A percentile compares a stretch with the other conserved stretches of the same genome.
phyloP scores from a whole-genome alignment of 1,284 basidiomycete genomes.

The Cryptococcus depauperatus region DNA sequence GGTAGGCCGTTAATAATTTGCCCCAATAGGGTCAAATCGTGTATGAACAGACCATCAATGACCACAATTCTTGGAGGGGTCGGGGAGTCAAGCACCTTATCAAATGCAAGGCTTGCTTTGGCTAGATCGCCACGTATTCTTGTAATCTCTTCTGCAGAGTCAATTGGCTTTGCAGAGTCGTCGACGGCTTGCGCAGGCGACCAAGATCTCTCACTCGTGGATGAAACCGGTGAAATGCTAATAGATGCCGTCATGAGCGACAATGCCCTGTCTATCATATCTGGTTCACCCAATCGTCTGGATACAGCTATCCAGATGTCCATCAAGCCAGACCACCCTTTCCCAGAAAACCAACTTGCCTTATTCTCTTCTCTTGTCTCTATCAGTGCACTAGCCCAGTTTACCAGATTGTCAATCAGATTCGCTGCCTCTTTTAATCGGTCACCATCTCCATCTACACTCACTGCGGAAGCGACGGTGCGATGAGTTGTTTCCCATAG shows the following conservation, averaged over 20 bases:
- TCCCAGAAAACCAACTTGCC: constrained; percentile 22
- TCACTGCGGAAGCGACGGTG: constrained; percentile 5
- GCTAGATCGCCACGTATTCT: constrained; percentile 20
- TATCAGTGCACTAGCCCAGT: constrained; percentile 20
- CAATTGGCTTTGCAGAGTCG: neutral
- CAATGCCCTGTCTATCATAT: constrained; percentile 28
- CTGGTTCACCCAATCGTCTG: constrained; percentile 28
- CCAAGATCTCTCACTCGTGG: neutral
- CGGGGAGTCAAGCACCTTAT: constrained; percentile 6
- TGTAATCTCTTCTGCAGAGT: constrained; percentile 4
- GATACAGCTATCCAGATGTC: constrained; percentile 41
- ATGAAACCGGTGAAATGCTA: constrained; percentile 1
- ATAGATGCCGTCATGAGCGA: constrained; percentile 10
- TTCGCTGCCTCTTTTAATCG: constrained; percentile 13
- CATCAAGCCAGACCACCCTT: constrained; percentile 26
- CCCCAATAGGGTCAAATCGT: constrained; percentile 4
- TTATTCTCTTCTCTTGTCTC: constrained; percentile 12
- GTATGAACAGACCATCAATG: neutral
- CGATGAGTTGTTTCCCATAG: constrained; percentile 20
- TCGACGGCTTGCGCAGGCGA: neutral
- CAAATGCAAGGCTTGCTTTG: constrained; percentile 13
- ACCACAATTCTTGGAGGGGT: neutral
- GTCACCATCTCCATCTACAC: constrained; percentile 8
- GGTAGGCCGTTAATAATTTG: constrained; percentile 9
- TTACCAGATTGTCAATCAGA: constrained; percentile 15